A percentile compares a stretch with the other conserved stretches of the same genome.
phyloP scores from a whole-genome alignment of 2,329 filamentous ascomycete species.

The Rhynchosporium agropyri region DNA sequence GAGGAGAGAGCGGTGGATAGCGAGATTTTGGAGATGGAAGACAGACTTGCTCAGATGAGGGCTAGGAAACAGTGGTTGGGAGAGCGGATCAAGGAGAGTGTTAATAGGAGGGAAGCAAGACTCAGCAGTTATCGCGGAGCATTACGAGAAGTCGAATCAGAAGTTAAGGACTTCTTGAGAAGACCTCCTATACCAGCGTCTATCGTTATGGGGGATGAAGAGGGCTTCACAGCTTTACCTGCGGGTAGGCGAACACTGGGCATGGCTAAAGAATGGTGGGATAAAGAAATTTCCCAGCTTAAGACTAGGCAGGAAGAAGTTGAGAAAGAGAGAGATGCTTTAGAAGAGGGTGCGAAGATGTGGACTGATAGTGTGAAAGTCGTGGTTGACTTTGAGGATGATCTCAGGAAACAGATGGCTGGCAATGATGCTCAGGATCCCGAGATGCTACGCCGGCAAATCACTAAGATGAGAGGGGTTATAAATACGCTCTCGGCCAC shows the following conservation, averaged over 20 bases:
- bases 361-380: slow-evolving; percentile 66
- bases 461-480: slow-evolving; percentile 59
- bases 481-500: slow-evolving; percentile 58
- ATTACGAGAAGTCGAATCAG: slow-evolving; percentile 64
- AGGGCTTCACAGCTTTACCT: slow-evolving; percentile 59
- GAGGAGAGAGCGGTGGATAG: slow-evolving; percentile 57
- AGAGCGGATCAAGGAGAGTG: slow-evolving; percentile 62
- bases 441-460: slow-evolving; percentile 48
- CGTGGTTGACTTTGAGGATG: slow-evolving; percentile 66
- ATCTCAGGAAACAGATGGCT: slow-evolving; percentile 59
- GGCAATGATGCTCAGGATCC: slow-evolving; percentile 44
- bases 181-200: slow-evolving; percentile 50
- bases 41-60: slow-evolving; percentile 63
- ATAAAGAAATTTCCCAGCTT: slow-evolving; percentile 60
- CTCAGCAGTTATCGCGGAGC: slow-evolving; percentile 72
- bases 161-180: slow-evolving; percentile 61
- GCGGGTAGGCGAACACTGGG: slow-evolving; percentile 67
- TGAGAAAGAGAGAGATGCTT: slow-evolving; percentile 62
- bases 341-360: slow-evolving; percentile 66
- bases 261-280: slow-evolving; percentile 74
- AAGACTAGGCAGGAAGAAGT: slow-evolving; percentile 58
- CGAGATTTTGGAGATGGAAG: slow-evolving; percentile 68
- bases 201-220: slow-evolving; percentile 39
- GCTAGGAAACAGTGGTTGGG: slow-evolving; percentile 61
- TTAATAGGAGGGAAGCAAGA: slow-evolving; percentile 69